Conservation (phyloP, 2,329 filamentous ascomycete species). For the Ophiognomonia clavigignenti-juglandacearum region DNA sequence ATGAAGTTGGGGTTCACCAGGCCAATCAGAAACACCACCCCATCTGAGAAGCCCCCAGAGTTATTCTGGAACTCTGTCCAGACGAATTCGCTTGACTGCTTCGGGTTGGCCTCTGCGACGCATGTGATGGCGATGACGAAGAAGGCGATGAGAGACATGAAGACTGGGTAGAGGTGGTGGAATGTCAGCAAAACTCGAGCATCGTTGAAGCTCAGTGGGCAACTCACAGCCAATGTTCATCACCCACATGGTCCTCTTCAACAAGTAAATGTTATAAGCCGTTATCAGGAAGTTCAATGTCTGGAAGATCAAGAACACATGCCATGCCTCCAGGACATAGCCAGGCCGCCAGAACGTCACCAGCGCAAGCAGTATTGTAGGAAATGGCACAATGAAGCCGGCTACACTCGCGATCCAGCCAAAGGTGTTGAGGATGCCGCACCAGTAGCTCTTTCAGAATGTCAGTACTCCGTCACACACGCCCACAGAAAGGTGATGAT, state of each 20-base stretch:
- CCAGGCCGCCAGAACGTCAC: slow-evolving; percentile 11
- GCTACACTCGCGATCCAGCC: slow-evolving; percentile 15
- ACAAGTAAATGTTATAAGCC: too few relatives aligned
- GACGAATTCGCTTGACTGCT: slow-evolving; percentile 21
- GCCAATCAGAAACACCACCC: slow-evolving; percentile 32
- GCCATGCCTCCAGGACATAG: slow-evolving; percentile 12
- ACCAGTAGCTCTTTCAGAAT: slow-evolving; percentile 14
- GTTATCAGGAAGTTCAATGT: slow-evolving; percentile 11
- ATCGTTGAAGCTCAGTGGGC: too few relatives aligned
- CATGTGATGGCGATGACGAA: slow-evolving; percentile 27
- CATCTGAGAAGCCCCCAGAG: slow-evolving; percentile 24
- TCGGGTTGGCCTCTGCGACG: slow-evolving; percentile 20
- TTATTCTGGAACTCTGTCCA: slow-evolving; percentile 27
- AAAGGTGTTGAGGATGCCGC: slow-evolving; percentile 11
- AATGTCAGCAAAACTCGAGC: too few relatives aligned
- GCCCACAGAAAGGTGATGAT: background rate
- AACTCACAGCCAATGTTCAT: too few relatives aligned
- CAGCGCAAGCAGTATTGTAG: slow-evolving; percentile 9
- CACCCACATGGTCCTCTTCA: too few relatives aligned
- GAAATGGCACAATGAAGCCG: slow-evolving; percentile 11
- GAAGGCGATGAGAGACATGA: slow-evolving; percentile 24
- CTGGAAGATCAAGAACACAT: slow-evolving; percentile 14
- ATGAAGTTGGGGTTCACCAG: slow-evolving; percentile 33
- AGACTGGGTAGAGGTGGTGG: slow-evolving; percentile 14
- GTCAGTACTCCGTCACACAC: background rate